These are phyloP conservation scores for Myriangium duriaei DNA, from an alignment of 2,329 filamentous ascomycete species.

Conservation along the genomic window DNA sequence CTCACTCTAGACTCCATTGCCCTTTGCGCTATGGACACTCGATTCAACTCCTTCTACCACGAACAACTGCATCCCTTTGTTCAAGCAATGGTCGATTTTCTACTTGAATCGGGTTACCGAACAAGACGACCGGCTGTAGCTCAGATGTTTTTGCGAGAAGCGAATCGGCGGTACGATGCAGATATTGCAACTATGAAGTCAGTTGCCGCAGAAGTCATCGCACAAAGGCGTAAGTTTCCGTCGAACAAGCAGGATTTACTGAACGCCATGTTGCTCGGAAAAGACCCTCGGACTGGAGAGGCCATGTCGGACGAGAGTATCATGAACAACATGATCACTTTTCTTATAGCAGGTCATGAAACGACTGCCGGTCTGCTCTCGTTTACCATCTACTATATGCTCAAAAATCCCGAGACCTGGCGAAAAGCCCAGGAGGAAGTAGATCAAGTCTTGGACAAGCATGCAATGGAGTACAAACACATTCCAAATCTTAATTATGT, in stretches of 20 bases:
- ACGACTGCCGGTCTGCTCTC: slow-evolving; percentile 57
- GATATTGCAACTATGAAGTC: slow-evolving; percentile 45
- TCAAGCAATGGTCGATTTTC: slow-evolving; percentile 51
- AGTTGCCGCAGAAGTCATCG: slow-evolving; percentile 48
- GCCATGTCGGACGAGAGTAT: slow-evolving; percentile 52
- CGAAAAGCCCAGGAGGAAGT: slow-evolving; percentile 54
- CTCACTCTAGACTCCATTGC: slow-evolving; percentile 61
- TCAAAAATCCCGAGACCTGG: slow-evolving; percentile 50
- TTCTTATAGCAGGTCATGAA: slow-evolving; percentile 58
- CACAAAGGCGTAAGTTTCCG: slow-evolving; percentile 43
- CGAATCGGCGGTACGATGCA: slow-evolving; percentile 36
- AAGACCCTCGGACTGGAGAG: slow-evolving; percentile 54
- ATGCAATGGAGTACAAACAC: slow-evolving; percentile 47
- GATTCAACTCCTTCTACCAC: slow-evolving; percentile 64
- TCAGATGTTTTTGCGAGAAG: slow-evolving; percentile 30
- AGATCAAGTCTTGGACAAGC: slow-evolving; percentile 49
- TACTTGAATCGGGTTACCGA: slow-evolving; percentile 44
- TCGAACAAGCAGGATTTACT: slow-evolving; percentile 51
- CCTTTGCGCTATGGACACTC: slow-evolving; percentile 56
- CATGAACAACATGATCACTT: slow-evolving; percentile 55
- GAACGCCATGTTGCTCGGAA: slow-evolving; percentile 55
- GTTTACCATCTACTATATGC: slow-evolving; percentile 52
- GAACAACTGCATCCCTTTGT: slow-evolving; percentile 60
- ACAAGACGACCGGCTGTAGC: slow-evolving; percentile 34
- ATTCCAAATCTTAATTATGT: slow-evolving; percentile 54